Evolutionary conservation across 805 yeast species (phyloP).

Genomic region (Wickerhamomyces bovis): DNA sequence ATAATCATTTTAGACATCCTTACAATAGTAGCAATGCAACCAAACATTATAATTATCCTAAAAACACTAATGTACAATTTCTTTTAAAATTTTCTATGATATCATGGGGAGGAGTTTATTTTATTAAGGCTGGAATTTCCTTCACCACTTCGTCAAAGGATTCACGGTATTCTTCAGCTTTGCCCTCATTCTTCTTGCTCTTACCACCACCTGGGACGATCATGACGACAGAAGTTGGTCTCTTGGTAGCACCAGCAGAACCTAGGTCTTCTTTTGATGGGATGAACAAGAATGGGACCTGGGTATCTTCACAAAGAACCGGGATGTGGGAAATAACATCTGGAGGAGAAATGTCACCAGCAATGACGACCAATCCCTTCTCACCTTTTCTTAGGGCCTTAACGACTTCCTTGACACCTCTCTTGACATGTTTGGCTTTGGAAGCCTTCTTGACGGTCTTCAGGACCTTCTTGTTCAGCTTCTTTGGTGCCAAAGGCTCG

Average conservation of each 20-base stretch:
- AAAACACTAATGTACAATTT: not conserved
- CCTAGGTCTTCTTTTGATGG: constrained; percentile 99
- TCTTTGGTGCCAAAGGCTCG: constrained; percentile 91
- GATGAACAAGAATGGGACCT: constrained; percentile 87
- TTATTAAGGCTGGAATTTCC: constrained; percentile 52
- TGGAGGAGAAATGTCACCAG: constrained; percentile 96
- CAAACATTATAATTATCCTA: not conserved
- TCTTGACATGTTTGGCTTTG: constrained; percentile 94
- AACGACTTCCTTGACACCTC: constrained; percentile 99
- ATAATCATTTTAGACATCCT: too few species aligned
- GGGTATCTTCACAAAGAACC: constrained; percentile 89
- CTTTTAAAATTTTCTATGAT: not conserved
- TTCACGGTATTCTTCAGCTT: constrained; percentile 87
- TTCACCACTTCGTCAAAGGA: constrained; percentile 88
- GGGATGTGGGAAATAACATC: constrained; percentile 98
- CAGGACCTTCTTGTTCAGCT: constrained; percentile 88
- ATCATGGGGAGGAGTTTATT: not conserved
- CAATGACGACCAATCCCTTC: constrained; percentile 92
- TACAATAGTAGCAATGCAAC: not conserved
- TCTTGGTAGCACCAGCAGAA: constrained; percentile 97
- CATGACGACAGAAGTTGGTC: constrained; percentile 98
- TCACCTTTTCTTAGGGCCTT: constrained; percentile 97
- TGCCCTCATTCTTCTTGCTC: constrained; percentile 61
- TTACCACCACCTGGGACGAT: constrained; percentile 93
- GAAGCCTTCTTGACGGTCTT: constrained; percentile 97